Percentiles rank a stretch among this genome's conserved stretches.
Evolutionary conservation across 1,139 yeast genomes (phyloP).

Genomic region (Candida tunisiensis): DNA sequence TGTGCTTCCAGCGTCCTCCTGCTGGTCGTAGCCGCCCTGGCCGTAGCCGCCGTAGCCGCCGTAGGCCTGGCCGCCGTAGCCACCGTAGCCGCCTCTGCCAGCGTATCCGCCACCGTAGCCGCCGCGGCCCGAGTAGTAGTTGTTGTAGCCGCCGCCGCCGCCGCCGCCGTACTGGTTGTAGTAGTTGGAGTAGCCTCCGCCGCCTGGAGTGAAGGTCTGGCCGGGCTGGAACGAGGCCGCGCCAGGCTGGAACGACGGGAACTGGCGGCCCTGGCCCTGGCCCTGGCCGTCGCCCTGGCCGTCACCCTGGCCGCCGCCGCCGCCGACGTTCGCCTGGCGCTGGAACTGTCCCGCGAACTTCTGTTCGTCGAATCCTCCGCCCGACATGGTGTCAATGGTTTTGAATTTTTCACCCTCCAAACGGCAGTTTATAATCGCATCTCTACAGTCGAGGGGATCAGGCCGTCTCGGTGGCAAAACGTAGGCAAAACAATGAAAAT

Average conservation of each 20-base stretch:
- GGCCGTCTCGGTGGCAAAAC: too few relatives aligned
- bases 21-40: constrained; percentile 21
- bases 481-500: too few relatives aligned
- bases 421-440: too few relatives aligned
- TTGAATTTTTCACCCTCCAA: too few relatives aligned
- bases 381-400: too few relatives aligned
- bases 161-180: constrained; percentile 17
- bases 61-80: constrained; percentile 8
- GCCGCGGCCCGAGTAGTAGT: constrained; percentile 15
- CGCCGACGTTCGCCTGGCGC: too few relatives aligned
- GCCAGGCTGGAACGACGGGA: constrained; percentile 6
- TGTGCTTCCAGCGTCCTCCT: constrained; percentile 25
- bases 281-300: too few relatives aligned
- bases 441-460: too few relatives aligned
- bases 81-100: constrained; percentile 10
- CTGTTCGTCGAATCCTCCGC: too few relatives aligned
- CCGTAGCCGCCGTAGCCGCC: constrained; percentile 8
- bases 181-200: constrained; percentile 11
- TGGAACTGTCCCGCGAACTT: too few relatives aligned
- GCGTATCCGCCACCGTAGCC: constrained; percentile 14
- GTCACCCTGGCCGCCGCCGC: too few relatives aligned
- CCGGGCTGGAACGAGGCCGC: too few relatives aligned
- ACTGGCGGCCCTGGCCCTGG: constrained; percentile 6
- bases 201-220: constrained; percentile 3
- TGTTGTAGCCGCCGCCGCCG: constrained; percentile 18